phyloP scores from a whole-genome alignment of 2,329 filamentous ascomycete genomes.

The Juglanconis juglandina region DNA sequence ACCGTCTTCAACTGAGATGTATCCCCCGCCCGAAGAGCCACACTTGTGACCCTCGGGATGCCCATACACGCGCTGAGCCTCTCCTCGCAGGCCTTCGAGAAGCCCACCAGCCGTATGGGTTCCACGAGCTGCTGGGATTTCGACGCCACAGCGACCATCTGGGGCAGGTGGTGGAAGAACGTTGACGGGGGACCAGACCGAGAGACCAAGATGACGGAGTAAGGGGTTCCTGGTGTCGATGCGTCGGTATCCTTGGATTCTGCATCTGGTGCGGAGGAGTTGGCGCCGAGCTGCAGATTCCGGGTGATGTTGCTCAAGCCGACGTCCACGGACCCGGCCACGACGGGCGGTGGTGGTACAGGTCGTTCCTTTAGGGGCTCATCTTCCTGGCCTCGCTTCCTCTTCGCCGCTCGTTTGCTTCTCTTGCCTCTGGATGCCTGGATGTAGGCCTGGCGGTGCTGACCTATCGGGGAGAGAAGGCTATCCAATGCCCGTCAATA shows the following conservation, averaged over 20 bases:
- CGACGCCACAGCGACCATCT: conserved; percentile 45
- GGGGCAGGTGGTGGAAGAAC: conserved; percentile 58
- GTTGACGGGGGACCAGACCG: conserved; percentile 54
- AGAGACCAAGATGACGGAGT: conserved; percentile 55
- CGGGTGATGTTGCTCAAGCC: conserved; percentile 64
- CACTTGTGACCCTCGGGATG: conserved; percentile 61
- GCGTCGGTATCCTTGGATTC: background rate
- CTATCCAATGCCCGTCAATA: conserved; percentile 35
- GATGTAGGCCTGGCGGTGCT: conserved; percentile 53
- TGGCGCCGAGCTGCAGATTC: conserved; percentile 47
- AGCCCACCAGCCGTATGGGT: conserved; percentile 56
- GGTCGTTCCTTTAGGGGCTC: conserved; percentile 17
- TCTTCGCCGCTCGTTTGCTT: conserved; percentile 42
- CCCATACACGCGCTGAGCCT: conserved; percentile 55
- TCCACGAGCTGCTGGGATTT: conserved; percentile 33
- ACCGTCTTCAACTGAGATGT: conserved; percentile 57
- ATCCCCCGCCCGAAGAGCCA: conserved; percentile 51
- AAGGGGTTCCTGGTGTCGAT: conserved; percentile 25
- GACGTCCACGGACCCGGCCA: conserved; percentile 57
- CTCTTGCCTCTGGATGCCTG: conserved; percentile 61
- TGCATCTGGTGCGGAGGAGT: background rate
- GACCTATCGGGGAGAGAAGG: conserved; percentile 60
- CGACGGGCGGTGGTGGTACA: conserved; percentile 43
- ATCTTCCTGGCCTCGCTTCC: conserved; percentile 30
- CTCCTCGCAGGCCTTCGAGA: conserved; percentile 58